These are phyloP conservation scores for Blastobotrys illinoisensis DNA, from an alignment of 1,139 yeast genomes.

Conservation along the genomic window DNA sequence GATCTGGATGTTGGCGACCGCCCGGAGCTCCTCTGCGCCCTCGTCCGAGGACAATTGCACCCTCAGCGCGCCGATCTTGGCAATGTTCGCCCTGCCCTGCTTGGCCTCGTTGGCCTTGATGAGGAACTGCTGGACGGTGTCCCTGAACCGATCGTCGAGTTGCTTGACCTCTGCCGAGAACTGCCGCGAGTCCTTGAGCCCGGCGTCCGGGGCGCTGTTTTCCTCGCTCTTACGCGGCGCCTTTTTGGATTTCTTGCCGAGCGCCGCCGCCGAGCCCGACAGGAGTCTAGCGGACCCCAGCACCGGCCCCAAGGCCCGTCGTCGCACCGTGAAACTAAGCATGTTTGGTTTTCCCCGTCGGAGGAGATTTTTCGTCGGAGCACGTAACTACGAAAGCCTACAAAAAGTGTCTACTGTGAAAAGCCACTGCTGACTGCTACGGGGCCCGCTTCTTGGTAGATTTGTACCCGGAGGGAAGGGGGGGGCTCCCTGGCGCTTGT, in stretches of 20 bases:
- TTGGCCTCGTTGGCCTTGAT: constrained; percentile 12
- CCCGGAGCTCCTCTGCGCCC: constrained; percentile 33
- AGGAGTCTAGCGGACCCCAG: background rate
- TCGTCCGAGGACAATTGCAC: constrained; percentile 12
- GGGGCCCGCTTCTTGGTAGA: too few species aligned
- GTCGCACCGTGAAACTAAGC: background rate
- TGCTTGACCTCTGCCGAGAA: constrained; percentile 7
- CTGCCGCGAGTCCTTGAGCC: constrained; percentile 2
- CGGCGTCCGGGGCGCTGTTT: constrained; percentile 1
- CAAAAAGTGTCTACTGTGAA: too few species aligned
- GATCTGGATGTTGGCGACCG: constrained; percentile 69
- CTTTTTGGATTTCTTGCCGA: constrained; percentile 7
- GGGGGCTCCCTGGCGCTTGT: too few species aligned
- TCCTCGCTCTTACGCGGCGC: background rate
- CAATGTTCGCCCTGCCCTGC: constrained; percentile 13
- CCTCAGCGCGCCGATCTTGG: constrained; percentile 12
- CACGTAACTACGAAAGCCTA: too few species aligned
- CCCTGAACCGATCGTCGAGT: constrained; percentile 8
- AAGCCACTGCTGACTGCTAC: too few species aligned
- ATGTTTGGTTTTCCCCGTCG: background rate
- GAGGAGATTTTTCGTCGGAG: too few species aligned
- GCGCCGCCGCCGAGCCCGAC: background rate
- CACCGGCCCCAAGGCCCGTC: background rate
- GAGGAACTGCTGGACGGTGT: constrained; percentile 11
- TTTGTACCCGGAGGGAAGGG: too few species aligned